Evolutionary conservation across 2,329 filamentous ascomycete species (phyloP).

Genomic region (Clarireedia monteithiana): DNA sequence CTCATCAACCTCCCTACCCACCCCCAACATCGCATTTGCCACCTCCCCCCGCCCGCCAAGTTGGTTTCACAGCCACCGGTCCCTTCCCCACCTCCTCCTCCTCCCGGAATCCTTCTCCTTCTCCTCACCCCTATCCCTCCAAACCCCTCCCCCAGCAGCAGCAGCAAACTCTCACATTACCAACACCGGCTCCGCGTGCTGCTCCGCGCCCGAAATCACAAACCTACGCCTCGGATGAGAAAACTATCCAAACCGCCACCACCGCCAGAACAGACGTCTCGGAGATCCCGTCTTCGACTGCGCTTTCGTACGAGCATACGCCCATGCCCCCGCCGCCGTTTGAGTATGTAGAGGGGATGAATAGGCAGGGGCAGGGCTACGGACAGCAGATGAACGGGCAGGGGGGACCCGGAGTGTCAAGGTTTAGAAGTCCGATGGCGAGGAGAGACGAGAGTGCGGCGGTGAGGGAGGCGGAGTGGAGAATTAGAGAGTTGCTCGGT

Average conservation of each 20-base stretch:
- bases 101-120: background rate
- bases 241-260: background rate
- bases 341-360: background rate
- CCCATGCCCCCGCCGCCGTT: background rate
- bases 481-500: conserved; percentile 3
- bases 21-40: too few relatives aligned
- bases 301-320: background rate
- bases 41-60: background rate
- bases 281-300: background rate
- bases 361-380: background rate
- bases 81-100: background rate
- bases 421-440: conserved; percentile 1
- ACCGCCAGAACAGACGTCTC: background rate
- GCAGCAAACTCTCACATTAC: too few relatives aligned
- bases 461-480: background rate
- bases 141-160: too few relatives aligned
- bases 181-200: too few relatives aligned
- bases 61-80: background rate
- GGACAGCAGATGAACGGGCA: background rate
- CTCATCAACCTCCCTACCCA: background rate
- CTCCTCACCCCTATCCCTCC: background rate
- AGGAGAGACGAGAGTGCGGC: background rate
- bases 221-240: background rate
- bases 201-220: background rate
- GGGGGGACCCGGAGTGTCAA: too few relatives aligned